These are phyloP conservation scores for Arthrobotrys megalospora DNA, from an alignment of 2,329 filamentous ascomycete genomes.

Conservation along the genomic window DNA sequence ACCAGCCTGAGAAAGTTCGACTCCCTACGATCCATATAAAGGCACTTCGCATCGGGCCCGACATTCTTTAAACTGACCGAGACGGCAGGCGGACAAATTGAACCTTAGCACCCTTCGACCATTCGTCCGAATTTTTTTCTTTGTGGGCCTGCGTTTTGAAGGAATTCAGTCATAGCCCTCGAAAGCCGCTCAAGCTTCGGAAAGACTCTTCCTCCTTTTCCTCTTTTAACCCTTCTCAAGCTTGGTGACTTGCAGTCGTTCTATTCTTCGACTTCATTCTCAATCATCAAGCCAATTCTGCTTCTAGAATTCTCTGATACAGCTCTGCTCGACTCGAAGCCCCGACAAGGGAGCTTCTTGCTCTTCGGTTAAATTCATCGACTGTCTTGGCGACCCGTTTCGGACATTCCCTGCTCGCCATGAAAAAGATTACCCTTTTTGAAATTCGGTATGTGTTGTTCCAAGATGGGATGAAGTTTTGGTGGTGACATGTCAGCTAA, in stretches of 20 bases:
- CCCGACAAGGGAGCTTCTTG: slow-evolving; percentile 56
- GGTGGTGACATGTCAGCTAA: slow-evolving; percentile 17
- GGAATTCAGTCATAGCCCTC: slow-evolving; percentile 27
- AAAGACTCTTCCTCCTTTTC: slow-evolving; percentile 2
- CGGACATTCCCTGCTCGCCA: slow-evolving; percentile 25
- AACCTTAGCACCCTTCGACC: slow-evolving; percentile 35
- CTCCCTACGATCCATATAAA: slow-evolving; percentile 37
- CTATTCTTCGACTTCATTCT: slow-evolving; percentile 1
- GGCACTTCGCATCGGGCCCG: slow-evolving; percentile 43
- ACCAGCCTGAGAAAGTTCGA: slow-evolving; percentile 29
- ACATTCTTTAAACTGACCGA: slow-evolving; percentile 35
- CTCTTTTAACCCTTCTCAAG: slow-evolving; percentile 8
- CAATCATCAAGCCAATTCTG: slow-evolving; percentile 8
- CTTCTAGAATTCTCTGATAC: not conserved
- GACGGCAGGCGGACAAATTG: slow-evolving; percentile 54
- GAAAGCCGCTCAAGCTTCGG: slow-evolving; percentile 4
- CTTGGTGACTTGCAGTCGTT: slow-evolving; percentile 23
- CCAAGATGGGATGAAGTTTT: not conserved
- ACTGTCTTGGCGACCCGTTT: slow-evolving; percentile 46
- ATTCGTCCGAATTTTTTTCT: slow-evolving; percentile 50
- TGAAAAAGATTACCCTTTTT: slow-evolving; percentile 63
- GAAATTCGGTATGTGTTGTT: slow-evolving; percentile 63
- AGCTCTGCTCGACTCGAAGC: slow-evolving; percentile 34
- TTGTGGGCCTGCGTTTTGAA: slow-evolving; percentile 16
- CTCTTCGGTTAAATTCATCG: slow-evolving; percentile 53